phyloP scores from a whole-genome alignment of 192 early-diverging fungal genomes.

The Chytriomyces sp. region DNA sequence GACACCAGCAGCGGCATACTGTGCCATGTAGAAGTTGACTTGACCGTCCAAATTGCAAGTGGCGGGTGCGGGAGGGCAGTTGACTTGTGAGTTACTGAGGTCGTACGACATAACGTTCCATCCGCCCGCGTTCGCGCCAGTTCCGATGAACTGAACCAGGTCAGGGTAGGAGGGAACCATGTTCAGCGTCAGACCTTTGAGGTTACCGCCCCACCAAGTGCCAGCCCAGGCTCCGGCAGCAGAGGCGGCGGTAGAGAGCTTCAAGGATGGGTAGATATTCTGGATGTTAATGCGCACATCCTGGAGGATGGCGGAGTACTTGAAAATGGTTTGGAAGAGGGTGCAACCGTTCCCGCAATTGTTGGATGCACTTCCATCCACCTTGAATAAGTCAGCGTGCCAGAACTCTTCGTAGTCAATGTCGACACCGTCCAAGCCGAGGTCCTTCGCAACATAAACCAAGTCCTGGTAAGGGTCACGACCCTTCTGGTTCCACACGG shows the following conservation, averaged over 20 bases:
- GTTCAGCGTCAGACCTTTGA: slow-evolving; percentile 11
- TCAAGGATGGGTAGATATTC: slow-evolving; percentile 46
- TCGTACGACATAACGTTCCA: slow-evolving; percentile 28
- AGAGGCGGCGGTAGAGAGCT: slow-evolving; percentile 16
- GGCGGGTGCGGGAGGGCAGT: slow-evolving; percentile 6
- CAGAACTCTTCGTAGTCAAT: slow-evolving; percentile 30
- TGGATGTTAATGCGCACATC: slow-evolving; percentile 68
- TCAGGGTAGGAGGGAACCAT: slow-evolving; percentile 21
- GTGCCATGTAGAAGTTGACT: slow-evolving; percentile 18
- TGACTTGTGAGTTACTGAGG: slow-evolving; percentile 1
- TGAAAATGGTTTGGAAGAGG: slow-evolving; percentile 18
- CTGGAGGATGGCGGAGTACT: slow-evolving; percentile 59
- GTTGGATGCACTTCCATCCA: background rate
- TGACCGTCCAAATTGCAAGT: slow-evolving; percentile 10
- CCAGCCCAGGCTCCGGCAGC: slow-evolving; percentile 23
- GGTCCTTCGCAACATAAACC: slow-evolving; percentile 12
- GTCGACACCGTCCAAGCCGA: slow-evolving; percentile 22
- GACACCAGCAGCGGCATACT: slow-evolving; percentile 12
- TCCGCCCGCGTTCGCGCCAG: slow-evolving; percentile 22
- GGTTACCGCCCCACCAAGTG: slow-evolving; percentile 26
- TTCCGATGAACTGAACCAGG: background rate
- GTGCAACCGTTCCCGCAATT: slow-evolving; percentile 16
- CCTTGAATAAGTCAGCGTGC: slow-evolving; percentile 28
- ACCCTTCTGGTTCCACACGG: background rate
- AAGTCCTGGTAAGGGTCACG: slow-evolving; percentile 28